These are phyloP conservation scores for Actinomortierella ambigua DNA, from an alignment of 371 early-diverging fungal species.

Conservation along the genomic window DNA sequence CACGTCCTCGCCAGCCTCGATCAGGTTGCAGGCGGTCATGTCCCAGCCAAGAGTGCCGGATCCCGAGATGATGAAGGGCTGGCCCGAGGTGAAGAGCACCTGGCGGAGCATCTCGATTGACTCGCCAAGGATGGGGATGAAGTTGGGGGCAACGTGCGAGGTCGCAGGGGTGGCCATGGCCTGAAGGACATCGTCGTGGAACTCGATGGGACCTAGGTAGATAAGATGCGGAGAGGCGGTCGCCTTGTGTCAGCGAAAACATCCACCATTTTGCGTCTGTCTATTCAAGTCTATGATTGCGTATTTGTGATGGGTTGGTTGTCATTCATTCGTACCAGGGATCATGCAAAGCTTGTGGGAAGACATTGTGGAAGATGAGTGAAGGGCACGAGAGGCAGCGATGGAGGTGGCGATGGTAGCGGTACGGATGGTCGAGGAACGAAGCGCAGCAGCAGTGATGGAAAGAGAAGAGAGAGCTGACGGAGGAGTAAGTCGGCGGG, in stretches of 20 bases:
- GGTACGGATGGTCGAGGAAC: background rate
- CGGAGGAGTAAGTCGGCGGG: background rate
- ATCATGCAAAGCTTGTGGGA: slow-evolving; percentile 89
- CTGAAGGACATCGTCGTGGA: slow-evolving; percentile 85
- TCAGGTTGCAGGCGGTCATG: slow-evolving; percentile 87
- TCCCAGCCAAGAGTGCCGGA: slow-evolving; percentile 97
- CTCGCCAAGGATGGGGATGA: slow-evolving; percentile 88
- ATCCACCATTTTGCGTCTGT: background rate
- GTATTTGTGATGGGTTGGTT: slow-evolving; percentile 1
- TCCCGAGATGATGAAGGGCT: slow-evolving; percentile 94
- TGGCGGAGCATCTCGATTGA: slow-evolving; percentile 82
- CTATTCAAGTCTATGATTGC: background rate
- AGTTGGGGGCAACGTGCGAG: slow-evolving; percentile 92
- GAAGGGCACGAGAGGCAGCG: slow-evolving; percentile 1
- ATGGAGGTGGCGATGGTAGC: background rate
- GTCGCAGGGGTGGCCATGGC: slow-evolving; percentile 92
- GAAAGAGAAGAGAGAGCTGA: background rate
- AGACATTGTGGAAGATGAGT: slow-evolving; percentile 28
- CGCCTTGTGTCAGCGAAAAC: background rate
- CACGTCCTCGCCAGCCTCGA: slow-evolving; percentile 89
- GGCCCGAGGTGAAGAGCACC: slow-evolving; percentile 83
- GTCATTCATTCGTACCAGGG: slow-evolving; percentile 63
- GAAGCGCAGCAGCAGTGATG: background rate
- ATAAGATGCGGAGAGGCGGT: background rate
- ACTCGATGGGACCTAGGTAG: slow-evolving; percentile 87